Conservation (phyloP, 441 rosid species). For the Hura crepitans region DNA sequence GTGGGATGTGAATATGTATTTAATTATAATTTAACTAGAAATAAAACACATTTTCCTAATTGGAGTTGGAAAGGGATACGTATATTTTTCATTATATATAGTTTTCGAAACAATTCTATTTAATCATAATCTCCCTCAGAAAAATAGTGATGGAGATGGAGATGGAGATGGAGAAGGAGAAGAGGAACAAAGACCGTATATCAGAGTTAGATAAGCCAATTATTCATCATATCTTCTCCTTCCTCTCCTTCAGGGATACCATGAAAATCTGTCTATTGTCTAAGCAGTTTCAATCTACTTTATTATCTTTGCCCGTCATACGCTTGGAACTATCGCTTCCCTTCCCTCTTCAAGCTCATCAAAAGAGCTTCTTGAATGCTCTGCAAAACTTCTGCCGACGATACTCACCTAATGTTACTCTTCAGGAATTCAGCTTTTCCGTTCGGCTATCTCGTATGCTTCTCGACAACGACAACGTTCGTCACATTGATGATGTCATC, state of each 20-base stretch:
- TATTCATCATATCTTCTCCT: conserved; percentile 10
- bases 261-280: background rate
- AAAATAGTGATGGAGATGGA: background rate
- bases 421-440: background rate
- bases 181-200: background rate
- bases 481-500: conserved; percentile 3
- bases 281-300: conserved; percentile 2
- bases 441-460: background rate
- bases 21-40: too few species aligned
- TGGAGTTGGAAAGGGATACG: too few species aligned
- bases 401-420: background rate
- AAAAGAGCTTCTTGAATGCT: background rate
- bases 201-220: conserved; percentile 12
- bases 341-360: background rate
- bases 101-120: too few species aligned
- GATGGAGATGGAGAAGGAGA: background rate
- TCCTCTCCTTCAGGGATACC: conserved; percentile 4
- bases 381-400: conserved; percentile 5
- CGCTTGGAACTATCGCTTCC: background rate
- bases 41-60: too few species aligned
- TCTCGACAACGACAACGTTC: background rate
- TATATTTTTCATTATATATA: too few species aligned
- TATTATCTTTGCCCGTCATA: background rate
- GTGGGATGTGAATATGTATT: too few species aligned
- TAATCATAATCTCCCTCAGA: too few species aligned